Evolutionary conservation across 352 stramenopile genomes (phyloP), one percentile per base, ranked within the genome.

Genomic region (Phytophthora quininea): DNA sequence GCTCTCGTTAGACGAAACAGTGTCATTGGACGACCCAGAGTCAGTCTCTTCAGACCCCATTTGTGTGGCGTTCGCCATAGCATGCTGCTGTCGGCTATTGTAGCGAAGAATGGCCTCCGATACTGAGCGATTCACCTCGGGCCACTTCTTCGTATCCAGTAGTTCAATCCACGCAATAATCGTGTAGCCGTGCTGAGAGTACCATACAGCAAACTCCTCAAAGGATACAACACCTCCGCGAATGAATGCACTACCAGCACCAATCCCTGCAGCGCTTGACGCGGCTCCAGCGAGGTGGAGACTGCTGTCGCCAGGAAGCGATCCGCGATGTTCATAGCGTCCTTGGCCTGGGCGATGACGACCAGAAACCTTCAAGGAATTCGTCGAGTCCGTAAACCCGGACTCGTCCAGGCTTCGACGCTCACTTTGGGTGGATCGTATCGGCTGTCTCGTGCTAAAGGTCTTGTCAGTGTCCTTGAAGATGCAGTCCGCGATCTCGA

Each of bases 151-250:
- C 2, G 86, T 69, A 46, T 94, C 86, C 10, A 96, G 60, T 0
- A 97, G 62, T 59, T 96, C 90, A 47, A 96, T 84, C 89, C 89
- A 97, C 3, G 90, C 85, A 14, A 96, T 95, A 32, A 93, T 86
- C 19, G 81, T 88, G 57, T 90, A 89, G 3, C 90, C 90, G 54
- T 91, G 76, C 19, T 85, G 76, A 9, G 83, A 90, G 64, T 97
- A 97, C 90, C 90, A 97, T 9, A 82, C 69, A 5, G 82, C 86
- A 72, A 97, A 97, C 46, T 93, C 82, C 54, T 94, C 82, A 54
- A 96, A 95, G 0, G 86, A 87, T 9, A 97, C 84, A 5, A 93
- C 82, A 8, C 86, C 87, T 29, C 86, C 83, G 61, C 77, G 72
- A 62, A 91, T 77, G 45, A 93, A 93, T 2, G 86, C 82, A 55